Evolutionary conservation across 805 yeast genomes (phyloP), one percentile per base, ranked within the genome.

Genomic region (Candida hungchunana): DNA sequence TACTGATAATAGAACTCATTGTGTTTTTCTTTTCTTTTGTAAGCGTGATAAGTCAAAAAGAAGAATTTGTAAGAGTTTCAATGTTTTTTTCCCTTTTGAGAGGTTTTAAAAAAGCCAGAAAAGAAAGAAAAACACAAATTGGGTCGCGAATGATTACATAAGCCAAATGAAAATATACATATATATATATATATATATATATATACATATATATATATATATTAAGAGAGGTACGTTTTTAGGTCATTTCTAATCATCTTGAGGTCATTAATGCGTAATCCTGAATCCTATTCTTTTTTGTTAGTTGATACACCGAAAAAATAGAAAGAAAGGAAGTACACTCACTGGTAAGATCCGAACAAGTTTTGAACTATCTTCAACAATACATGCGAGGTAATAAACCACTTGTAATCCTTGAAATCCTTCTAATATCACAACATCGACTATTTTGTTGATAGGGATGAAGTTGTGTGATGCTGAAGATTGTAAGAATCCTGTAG

Each of bases 381-480:
- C 70, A 23, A 82, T 60, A 5, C 82, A 62, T 27, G 80, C 75
- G 54, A 84, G 59, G 50, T 82, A 79, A 53, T 69, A 79, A 3
- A 79, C 63, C 8, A 82, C 86, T 43, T 78, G 79, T 43, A 77
- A 72, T 6, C 81, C 81, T 36, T 67, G 67, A 53, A 85, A 83
- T 0, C 84, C 89, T 56, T 85, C 95, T 52, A 82, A 82, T 18
- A 85, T 77, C 0, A 82, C 73, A 9, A 84, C 56, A 54, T 83
- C 90, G 4, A 73, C 68, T 34, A 84, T 67, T 29, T 64, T 64
- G 30, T 69, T 72, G 25, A 67, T 58, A 0, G 88, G 81, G 9
- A 81, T 67, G 53, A 84, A 81, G 18, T 60, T 47, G 26, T 56
- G 56, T 7, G 36, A 36, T n/a, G 38, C 39, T 14, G 46, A 47